Base-by-base conservation (phyloP, 768 basidiomycete genomes). In the Mycena filopes region DNA sequence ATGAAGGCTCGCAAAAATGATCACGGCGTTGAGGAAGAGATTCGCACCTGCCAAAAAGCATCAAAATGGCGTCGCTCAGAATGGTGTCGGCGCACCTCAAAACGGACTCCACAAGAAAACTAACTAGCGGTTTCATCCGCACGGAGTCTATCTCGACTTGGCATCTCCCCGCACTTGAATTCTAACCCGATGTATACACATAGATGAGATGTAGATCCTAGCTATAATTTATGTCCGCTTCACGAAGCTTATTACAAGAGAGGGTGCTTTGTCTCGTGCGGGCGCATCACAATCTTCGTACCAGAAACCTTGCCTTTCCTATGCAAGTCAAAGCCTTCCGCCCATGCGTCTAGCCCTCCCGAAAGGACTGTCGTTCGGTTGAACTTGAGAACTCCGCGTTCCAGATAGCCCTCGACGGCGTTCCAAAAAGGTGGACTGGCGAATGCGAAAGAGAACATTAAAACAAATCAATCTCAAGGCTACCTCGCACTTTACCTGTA, bases 1-100 rank as follows among this genome's bases (percentile, higher is more conserved):
- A n/a, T 49, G 16, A 64, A 91, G 92, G 92, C 89, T 94, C 76
- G 80, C 73, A 51, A 93, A 91, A 72, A 94, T 94, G 89, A 84
- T 93, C 55, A 66, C 72, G 33, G 86, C 91, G 4, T 74, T 93
- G 58, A 81, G 78, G 53, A 92, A 88, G 75, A 83, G 91, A 23
- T 92, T 93, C 74, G 59, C 81, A n/a, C 36, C 50, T 33, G 38
- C 36, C 1, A 50, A 57, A 15, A 54, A 55, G 43, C 36, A 45
- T 18, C 55, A 47, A 55, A 69, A 63, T 38, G 56, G 55, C 31
- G 25, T 26, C 1, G 50, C 31, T 4, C 43, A 23, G 26, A 68
- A 68, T 42, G 67, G 62, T 10, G 48, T 3, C 5, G 41, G 54
- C 25, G 65, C 54, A 26, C 26, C 50, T 23, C 64, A 64, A 42